Evolutionary conservation across 495 filamentous ascomycete species (phyloP).

Genomic region (Podospora appendiculata): DNA sequence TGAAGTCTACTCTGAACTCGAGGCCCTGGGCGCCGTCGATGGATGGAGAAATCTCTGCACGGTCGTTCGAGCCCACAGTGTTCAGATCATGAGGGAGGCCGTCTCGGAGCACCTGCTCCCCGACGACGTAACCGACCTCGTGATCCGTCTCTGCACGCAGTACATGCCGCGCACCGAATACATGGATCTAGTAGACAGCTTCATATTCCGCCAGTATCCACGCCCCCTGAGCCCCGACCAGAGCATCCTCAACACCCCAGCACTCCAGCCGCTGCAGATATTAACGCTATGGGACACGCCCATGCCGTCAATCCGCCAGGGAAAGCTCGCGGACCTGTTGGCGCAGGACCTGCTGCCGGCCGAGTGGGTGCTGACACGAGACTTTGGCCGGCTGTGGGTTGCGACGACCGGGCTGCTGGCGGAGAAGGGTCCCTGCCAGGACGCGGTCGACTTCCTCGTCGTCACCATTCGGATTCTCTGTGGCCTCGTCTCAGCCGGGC

Average conservation of each 20-base stretch:
- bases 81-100: slow-evolving; percentile 48
- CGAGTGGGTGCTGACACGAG: slow-evolving; percentile 36
- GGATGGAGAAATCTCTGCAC: slow-evolving; percentile 62
- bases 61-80: slow-evolving; percentile 60
- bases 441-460: slow-evolving; percentile 28
- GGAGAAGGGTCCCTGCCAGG: slow-evolving; percentile 16
- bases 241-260: slow-evolving; percentile 15
- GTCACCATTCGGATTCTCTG: slow-evolving; percentile 28
- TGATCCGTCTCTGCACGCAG: slow-evolving; percentile 36
- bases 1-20: slow-evolving; percentile 60
- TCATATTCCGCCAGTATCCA: slow-evolving; percentile 27
- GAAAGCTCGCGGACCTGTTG: slow-evolving; percentile 29
- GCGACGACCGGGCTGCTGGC: slow-evolving; percentile 22
- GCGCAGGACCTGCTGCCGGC: slow-evolving; percentile 24
- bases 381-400: slow-evolving; percentile 31
- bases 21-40: slow-evolving; percentile 46
- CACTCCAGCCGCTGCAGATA: slow-evolving; percentile 21
- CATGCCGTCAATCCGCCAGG: slow-evolving; percentile 19
- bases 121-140: slow-evolving; percentile 25
- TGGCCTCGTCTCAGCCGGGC: slow-evolving; percentile 5
- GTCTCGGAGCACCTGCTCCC: slow-evolving; percentile 36
- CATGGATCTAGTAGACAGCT: slow-evolving; percentile 26
- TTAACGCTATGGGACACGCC: slow-evolving; percentile 6
- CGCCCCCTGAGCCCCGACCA: slow-evolving; percentile 24
- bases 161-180: slow-evolving; percentile 32